phyloP scores from a whole-genome alignment of 2,329 filamentous ascomycete genomes.

The Phaeosphaeriaceae sp. region DNA sequence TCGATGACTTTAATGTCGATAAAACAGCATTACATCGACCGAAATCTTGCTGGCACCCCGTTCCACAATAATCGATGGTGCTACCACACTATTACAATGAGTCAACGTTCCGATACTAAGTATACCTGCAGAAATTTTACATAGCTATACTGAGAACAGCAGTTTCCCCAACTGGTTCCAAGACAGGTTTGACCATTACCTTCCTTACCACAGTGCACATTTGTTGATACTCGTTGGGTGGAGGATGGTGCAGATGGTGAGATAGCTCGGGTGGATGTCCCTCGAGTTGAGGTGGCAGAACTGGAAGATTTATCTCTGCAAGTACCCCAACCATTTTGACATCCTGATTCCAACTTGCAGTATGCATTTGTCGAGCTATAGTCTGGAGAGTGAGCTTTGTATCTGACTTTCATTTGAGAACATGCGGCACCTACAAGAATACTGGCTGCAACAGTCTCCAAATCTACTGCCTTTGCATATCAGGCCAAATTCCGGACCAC shows the following conservation, averaged over 20 bases:
- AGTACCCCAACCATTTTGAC: conserved; percentile 3
- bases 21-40: neutral
- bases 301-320: conserved; percentile 9
- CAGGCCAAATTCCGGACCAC: conserved; percentile 10
- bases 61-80: conserved; percentile 3
- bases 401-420: conserved; percentile 5
- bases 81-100: neutral
- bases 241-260: neutral
- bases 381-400: neutral
- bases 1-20: neutral
- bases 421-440: conserved; percentile 9
- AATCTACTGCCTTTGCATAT: conserved; percentile 17
- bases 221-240: conserved; percentile 1
- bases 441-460: conserved; percentile 17
- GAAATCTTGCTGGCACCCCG: conserved; percentile 3
- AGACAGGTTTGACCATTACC: conserved; percentile 3
- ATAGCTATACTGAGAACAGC: conserved; percentile 2
- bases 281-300: neutral
- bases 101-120: no score
- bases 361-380: no score
- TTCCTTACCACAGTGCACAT: conserved; percentile 2
- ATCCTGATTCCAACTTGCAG: neutral
- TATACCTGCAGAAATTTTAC: no score
- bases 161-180: conserved; percentile 1
- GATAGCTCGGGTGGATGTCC: neutral